Conservation (phyloP, 2,329 filamentous ascomycete species). For the Cercospora janseana region DNA sequence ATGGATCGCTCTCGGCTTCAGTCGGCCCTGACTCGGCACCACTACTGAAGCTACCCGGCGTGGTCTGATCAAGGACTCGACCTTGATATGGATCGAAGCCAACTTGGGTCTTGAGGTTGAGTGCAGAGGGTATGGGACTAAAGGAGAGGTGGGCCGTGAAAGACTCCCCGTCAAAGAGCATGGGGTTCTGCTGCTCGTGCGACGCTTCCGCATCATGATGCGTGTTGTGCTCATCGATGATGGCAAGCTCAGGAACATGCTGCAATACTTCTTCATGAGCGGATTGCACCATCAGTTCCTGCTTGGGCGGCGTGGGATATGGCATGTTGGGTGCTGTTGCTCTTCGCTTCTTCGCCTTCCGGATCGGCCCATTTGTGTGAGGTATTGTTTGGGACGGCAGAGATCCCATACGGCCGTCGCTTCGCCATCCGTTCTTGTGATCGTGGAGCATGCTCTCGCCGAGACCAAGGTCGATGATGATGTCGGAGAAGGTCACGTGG, state of each 20-base stretch:
- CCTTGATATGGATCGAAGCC: conserved; percentile 29
- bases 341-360: conserved; percentile 27
- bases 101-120: conserved; percentile 5
- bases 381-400: conserved; percentile 13
- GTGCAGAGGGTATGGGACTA: conserved; percentile 28
- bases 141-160: conserved; percentile 45
- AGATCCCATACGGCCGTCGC: conserved; percentile 8
- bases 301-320: conserved; percentile 26
- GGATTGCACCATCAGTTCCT: conserved; percentile 7
- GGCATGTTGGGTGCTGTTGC: conserved; percentile 27
- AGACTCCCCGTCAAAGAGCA: conserved; percentile 33
- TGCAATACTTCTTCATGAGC: conserved; percentile 17
- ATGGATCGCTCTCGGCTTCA: conserved; percentile 70
- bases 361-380: conserved; percentile 7
- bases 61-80: conserved; percentile 41
- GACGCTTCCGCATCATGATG: conserved; percentile 9
- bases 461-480: conserved; percentile 40
- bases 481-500: conserved; percentile 69
- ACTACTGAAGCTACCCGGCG: conserved; percentile 46
- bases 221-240: conserved; percentile 9
- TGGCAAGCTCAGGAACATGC: conserved; percentile 9
- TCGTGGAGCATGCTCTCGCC: conserved; percentile 9
- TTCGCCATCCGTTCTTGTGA: background rate
- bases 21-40: conserved; percentile 41
- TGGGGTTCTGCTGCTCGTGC: conserved; percentile 24